These are phyloP conservation scores for Corymbia citriodora DNA, from an alignment of 441 rosid species.

Conservation along the genomic window DNA sequence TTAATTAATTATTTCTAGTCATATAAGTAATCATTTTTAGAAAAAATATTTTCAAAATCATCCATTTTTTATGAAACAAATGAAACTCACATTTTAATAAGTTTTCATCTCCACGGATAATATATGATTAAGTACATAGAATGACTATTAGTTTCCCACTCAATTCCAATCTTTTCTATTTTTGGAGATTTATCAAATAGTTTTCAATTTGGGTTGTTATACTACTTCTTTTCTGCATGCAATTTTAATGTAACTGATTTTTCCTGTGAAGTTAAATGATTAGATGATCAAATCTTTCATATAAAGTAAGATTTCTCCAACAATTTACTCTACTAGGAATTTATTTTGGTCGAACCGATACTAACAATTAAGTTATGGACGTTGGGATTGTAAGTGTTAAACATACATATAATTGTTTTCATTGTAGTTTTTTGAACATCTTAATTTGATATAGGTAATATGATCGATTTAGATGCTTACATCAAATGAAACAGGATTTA, in stretches of 20 bases:
- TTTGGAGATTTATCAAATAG: neutral
- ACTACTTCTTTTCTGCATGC: neutral
- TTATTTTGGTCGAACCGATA: neutral
- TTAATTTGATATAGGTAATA: neutral
- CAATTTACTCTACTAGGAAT: neutral
- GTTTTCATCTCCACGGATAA: neutral
- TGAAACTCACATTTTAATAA: neutral
- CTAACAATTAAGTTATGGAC: neutral
- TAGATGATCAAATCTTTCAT: neutral
- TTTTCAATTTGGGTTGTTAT: neutral
- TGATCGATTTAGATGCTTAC: neutral
- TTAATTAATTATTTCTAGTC: no score
- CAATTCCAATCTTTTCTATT: neutral
- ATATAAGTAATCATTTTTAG: neutral
- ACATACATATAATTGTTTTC: neutral
- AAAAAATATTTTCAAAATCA: neutral
- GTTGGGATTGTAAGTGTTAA: neutral
- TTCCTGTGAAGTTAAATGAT: neutral
- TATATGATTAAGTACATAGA: rapidly evolving
- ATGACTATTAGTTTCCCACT: neutral
- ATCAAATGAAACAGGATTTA: neutral
- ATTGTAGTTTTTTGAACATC: neutral
- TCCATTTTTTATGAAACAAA: rapidly evolving
- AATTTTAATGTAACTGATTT: neutral
- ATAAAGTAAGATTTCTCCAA: neutral